Base-by-base conservation (phyloP, 768 basidiomycete genomes). In the Auricularia heimuer region DNA sequence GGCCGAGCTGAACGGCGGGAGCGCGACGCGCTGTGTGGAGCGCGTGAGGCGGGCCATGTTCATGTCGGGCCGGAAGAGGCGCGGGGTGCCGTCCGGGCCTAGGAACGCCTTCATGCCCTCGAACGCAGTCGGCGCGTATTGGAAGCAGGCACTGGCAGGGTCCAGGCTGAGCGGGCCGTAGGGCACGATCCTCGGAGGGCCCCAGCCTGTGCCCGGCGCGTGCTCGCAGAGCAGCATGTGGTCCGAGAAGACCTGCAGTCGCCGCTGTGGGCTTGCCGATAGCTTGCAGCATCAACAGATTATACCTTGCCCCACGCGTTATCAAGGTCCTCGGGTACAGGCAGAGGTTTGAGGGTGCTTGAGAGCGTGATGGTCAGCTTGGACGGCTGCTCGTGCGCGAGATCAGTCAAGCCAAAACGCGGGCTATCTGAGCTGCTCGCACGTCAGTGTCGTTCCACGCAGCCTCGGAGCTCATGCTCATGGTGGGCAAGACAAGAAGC, bases 11-110 rank as follows among this genome's bases (percentile, higher is more conserved):
- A 84, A 81, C 14, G 77, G 72, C 79, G 90, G 91, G 16, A 92
- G 77, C 0, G 89, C 89, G 60, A 92, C 79, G 61, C 93, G 85
- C 1, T 80, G 83, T 0, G 83, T 83, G 24, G 88, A 90, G 39
- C 81, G 78, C 56, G 81, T 78, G 75, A 98, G 81, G 34, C 94
- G 87, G 34, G 81, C 82, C 91, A 95, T 93, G 74, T 96, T 96
- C 73, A 82, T 76, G 36, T 90, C 80, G 0, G 94, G 93, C 37
- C 94, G 79, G 80, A 97, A 97, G 44, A 96, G 75, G 6, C 89
- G 80, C 1, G 86, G 81, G 62, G 83, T 82, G 1, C 92, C 92
- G 65, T 90, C 80, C n/a, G 84, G 82, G 10, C 84, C 86, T 1
- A 83, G 65, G 73, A 89, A 90, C 0, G 90, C 89, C 77, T 89